Conservation (phyloP, 2,329 filamentous ascomycete species). For the Exserohilum turcica region DNA sequence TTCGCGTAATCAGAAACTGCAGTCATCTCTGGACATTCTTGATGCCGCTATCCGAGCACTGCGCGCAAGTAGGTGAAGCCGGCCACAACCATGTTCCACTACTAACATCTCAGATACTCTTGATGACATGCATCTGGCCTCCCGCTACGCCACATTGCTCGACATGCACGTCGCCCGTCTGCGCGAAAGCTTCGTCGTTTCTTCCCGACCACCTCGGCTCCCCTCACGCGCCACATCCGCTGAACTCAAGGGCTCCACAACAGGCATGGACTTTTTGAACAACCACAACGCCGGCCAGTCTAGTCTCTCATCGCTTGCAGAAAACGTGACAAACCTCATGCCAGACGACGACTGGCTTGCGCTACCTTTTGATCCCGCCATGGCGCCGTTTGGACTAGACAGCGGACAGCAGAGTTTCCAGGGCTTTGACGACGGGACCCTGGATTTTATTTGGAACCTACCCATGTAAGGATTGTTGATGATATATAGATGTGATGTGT, state of each 20-base stretch:
- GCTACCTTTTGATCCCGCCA: slow-evolving; percentile 47
- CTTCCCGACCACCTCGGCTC: slow-evolving; percentile 43
- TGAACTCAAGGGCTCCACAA: slow-evolving; percentile 35
- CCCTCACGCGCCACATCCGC: slow-evolving; percentile 38
- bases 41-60: slow-evolving; percentile 56
- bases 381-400: slow-evolving; percentile 48
- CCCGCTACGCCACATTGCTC: slow-evolving; percentile 57
- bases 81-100: background rate
- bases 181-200: slow-evolving; percentile 45
- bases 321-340: slow-evolving; percentile 44
- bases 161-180: slow-evolving; percentile 49
- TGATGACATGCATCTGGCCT: slow-evolving; percentile 59
- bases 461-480: slow-evolving; percentile 30
- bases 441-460: slow-evolving; percentile 50
- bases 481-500: background rate
- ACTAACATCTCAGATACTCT: slow-evolving; percentile 44
- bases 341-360: slow-evolving; percentile 48
- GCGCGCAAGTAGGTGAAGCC: slow-evolving; percentile 44
- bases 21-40: slow-evolving; percentile 55
- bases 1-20: slow-evolving; percentile 55
- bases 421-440: slow-evolving; percentile 46
- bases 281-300: slow-evolving; percentile 46
- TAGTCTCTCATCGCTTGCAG: slow-evolving; percentile 41
- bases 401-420: slow-evolving; percentile 42
- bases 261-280: slow-evolving; percentile 45